Evolutionary conservation across 176 grass and related monocot genomes (phyloP).

Genomic region (Ensete glaucum): DNA sequence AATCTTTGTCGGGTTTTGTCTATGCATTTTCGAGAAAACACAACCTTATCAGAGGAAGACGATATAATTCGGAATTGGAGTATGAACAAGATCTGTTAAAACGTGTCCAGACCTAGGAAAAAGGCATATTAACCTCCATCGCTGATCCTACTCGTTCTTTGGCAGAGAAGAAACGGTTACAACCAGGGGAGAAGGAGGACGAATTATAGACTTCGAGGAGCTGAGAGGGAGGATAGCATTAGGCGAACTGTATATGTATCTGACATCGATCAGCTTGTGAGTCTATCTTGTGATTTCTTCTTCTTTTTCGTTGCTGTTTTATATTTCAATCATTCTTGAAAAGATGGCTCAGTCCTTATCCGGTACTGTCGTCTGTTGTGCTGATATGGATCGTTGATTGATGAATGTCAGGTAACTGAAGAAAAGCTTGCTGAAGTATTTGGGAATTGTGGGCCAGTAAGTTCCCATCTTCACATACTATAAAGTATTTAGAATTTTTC

Average conservation of each 20-base stretch:
- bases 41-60: background rate
- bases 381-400: background rate
- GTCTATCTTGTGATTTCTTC: background rate
- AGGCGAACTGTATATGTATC: slow-evolving; percentile 82
- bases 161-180: slow-evolving; percentile 52
- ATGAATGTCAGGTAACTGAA: slow-evolving; percentile 17
- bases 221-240: slow-evolving; percentile 76
- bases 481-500: background rate
- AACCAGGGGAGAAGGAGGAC: slow-evolving; percentile 46
- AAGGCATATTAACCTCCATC: background rate
- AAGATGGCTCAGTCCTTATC: background rate
- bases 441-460: slow-evolving; percentile 12
- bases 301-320: background rate
- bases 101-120: background rate
- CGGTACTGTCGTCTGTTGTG: background rate
- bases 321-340: background rate
- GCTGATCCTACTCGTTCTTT: background rate
- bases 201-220: slow-evolving; percentile 45
- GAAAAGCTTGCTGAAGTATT: slow-evolving; percentile 24
- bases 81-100: background rate
- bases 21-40: background rate
- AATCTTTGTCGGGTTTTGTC: background rate
- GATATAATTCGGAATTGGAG: background rate
- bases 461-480: background rate
- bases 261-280: slow-evolving; percentile 11